Evolutionary conservation across 2,329 filamentous ascomycete genomes (phyloP).

Genomic region (Trichoderma sp.): DNA sequence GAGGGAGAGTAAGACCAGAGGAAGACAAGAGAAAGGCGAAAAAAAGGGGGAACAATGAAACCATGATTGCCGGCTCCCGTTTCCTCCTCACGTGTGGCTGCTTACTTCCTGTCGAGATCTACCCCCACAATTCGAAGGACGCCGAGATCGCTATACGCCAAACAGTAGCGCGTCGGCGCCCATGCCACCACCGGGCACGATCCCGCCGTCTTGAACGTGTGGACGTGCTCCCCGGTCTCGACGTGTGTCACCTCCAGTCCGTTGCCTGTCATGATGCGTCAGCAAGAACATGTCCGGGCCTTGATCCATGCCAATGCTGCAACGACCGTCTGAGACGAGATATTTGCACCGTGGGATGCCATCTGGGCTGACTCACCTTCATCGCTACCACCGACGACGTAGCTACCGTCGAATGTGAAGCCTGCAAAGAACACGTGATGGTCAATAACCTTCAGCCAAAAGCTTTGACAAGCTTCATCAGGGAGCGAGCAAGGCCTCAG

Average conservation of each 20-base stretch:
- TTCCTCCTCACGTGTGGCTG: neutral
- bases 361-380: slow-evolving; percentile 54
- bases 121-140: slow-evolving; percentile 69
- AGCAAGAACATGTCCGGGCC: slow-evolving; percentile 7
- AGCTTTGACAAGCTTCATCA: neutral
- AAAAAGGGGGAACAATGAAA: neutral
- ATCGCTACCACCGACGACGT: slow-evolving; percentile 72
- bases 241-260: slow-evolving; percentile 71
- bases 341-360: neutral
- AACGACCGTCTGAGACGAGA: neutral
- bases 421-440: slow-evolving; percentile 46
- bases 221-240: slow-evolving; percentile 72
- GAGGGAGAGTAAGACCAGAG: neutral
- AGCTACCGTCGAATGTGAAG: slow-evolving; percentile 78
- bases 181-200: slow-evolving; percentile 70
- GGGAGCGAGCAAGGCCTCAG: neutral
- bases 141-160: slow-evolving; percentile 73
- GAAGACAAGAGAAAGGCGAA: neutral
- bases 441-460: neutral
- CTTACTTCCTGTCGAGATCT: slow-evolving; percentile 49
- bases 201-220: slow-evolving; percentile 69
- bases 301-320: slow-evolving; percentile 14
- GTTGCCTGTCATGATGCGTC: slow-evolving; percentile 45
- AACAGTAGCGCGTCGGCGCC: slow-evolving; percentile 73
- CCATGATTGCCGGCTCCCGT: neutral